A percentile compares a stretch with the other conserved stretches of the same genome.
Conservation (phyloP, 2,329 filamentous ascomycete species). For the Teratosphaeria viscida region DNA sequence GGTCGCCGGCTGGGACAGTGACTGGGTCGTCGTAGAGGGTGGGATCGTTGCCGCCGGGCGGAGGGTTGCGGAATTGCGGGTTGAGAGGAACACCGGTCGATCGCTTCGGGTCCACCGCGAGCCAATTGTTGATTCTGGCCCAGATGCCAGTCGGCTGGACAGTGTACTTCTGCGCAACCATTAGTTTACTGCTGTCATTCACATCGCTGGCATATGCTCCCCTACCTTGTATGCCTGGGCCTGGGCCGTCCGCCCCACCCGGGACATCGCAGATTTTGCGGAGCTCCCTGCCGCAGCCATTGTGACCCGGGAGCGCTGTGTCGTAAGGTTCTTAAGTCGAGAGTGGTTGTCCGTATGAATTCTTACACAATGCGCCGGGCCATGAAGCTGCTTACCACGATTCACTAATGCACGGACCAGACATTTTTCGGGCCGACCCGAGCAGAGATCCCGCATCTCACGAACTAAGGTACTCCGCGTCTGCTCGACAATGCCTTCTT, state of each 20-base stretch:
- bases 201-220: neutral
- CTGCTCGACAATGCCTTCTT: neutral
- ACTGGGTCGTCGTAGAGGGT: constrained; percentile 69
- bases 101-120: constrained; percentile 77
- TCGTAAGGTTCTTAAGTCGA: neutral
- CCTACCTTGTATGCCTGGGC: constrained; percentile 6
- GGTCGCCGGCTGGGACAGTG: constrained; percentile 71
- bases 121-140: constrained; percentile 65
- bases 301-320: neutral
- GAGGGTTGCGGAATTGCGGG: constrained; percentile 79
- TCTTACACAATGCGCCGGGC: neutral
- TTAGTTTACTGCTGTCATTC: neutral
- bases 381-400: neutral
- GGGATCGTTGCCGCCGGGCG: constrained; percentile 64
- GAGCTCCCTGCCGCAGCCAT: constrained; percentile 5
- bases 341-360: neutral
- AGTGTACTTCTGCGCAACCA: constrained; percentile 80
- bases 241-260: constrained; percentile 4
- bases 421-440: neutral
- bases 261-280: constrained; percentile 4
- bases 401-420: neutral
- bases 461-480: neutral
- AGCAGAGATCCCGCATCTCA: neutral
- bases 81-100: constrained; percentile 90
- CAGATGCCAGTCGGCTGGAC: constrained; percentile 82